Base-by-base conservation (phyloP, 2,329 filamentous ascomycete genomes). In the Gyromitra esculenta region DNA sequence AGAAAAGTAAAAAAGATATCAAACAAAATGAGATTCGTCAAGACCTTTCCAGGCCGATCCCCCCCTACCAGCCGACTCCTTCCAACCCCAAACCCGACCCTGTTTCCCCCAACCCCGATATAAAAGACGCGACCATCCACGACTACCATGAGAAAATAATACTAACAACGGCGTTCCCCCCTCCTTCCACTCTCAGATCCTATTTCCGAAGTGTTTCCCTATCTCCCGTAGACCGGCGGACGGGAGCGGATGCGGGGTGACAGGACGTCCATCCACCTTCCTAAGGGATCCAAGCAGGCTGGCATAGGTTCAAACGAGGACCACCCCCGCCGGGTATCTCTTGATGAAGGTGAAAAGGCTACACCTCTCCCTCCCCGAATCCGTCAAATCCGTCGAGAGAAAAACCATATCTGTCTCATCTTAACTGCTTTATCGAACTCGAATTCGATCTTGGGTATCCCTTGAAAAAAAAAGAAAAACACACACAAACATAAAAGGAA, bases 1-100 rank as follows among this genome's bases (percentile, higher is more conserved):
- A 64, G 57, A 52, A 62, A 56, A 64, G 39, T 37, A 21, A 54
- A 63, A 43, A 54, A 43, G n/a, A 56, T 59, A 69, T 64, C 31
- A 69, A 21, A 70, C 65, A 75, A 48, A 75, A 75, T 35, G 59
- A 75, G 73, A 75, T 41, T 74, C 75, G 70, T 74, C n/a, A 75
- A 56, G 45, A 64, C 48, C 57, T 48, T 31, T 50, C 45, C 50
- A 43, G 60, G 13, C 31, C 50, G 15, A 31, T 31, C 25, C 2
- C 25, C 25, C 25, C 25, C 4, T 31, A 2, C 25, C 25, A 31
- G 4, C 57, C 64, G 15, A 72, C 25, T 37, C 45, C 52, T 50
- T 60, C 64, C 56, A 48, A 41, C 48, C 37, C 48, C 56, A n/a
- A 25, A 7, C 52, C 54, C 56, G 41, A 62, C 37, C 63, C 48